Base-by-base conservation (phyloP, 768 basidiomycete species). In the Tricholoma terreum region DNA sequence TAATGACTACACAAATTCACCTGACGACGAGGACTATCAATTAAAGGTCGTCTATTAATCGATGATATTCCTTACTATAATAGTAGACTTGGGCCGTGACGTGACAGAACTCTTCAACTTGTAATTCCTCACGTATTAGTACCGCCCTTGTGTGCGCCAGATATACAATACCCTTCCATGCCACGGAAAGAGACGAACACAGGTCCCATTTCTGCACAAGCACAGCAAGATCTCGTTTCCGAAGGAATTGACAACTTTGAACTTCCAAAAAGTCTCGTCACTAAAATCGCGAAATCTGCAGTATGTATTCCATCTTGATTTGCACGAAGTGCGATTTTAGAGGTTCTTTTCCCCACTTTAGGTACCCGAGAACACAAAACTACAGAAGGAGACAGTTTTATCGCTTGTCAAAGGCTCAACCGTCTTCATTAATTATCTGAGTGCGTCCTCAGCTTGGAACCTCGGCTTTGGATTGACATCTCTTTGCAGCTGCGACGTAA, bases 361-460 rank as follows among this genome's bases (percentile, higher is more conserved):
- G 94, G 74, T 96, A 3, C 92, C 93, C 6, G 87, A 92, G 0
- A 87, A 85, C 62, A 82, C 87, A 11, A 96, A 96, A 67, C 71
- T 97, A 55, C 90, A 94, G 64, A 96, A 94, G 60, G 96, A 98
- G 57, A 90, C 91, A 0, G 85, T 94, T 0, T 69, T 90, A 1
- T 91, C 93, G 11, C 78, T 97, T 9, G 80, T 90, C 12, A 94
- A 94, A 68, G 88, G 89, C 30, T 92, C 94, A 3, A 95, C 95
- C 0, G 89, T 98, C 52, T 98, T 98, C 70, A 94, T 99, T 63
- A 95, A 90, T 70, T 96, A 94, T 64, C 77, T 98, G 7, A 88
- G 95, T 89, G 69, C 63, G 86, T 75, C 21, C 30, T 10, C 7
- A 34, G 45, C 19, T 38, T 58, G 27, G 59, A 36, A 2, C 22